These are phyloP conservation scores for Fraxinus baroniana DNA, from an alignment of 305 asterid genomes.

Conservation along the genomic window DNA sequence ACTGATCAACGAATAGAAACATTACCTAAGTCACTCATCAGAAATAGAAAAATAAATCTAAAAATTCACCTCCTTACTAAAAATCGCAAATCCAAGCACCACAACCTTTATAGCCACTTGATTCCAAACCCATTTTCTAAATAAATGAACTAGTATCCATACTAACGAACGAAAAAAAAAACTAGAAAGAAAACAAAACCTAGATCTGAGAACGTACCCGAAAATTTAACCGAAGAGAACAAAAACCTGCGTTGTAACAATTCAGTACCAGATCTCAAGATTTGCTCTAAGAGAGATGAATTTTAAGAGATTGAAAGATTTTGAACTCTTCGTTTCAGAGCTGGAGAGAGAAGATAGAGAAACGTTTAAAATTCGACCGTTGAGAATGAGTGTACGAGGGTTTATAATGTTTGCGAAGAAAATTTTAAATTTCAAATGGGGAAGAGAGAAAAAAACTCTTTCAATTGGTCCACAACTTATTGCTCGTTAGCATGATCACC, in stretches of 20 bases:
- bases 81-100: background rate
- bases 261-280: conserved; percentile 22
- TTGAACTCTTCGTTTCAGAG: background rate
- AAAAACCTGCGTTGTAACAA: conserved; percentile 6
- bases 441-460: background rate
- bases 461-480: background rate
- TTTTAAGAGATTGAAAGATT: background rate
- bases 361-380: conserved; percentile 40
- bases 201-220: conserved; percentile 33
- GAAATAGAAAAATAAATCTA: background rate
- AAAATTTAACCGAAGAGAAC: conserved; percentile 23
- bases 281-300: conserved; percentile 13
- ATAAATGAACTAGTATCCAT: background rate
- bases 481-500: background rate
- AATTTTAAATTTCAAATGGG: background rate
- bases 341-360: conserved; percentile 28
- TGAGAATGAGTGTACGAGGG: conserved; percentile 11
- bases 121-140: background rate
- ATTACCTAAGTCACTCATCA: background rate
- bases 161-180: conserved; percentile 3
- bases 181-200: background rate
- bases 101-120: background rate
- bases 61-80: background rate
- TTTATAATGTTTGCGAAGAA: background rate
- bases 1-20: background rate